Evolutionary conservation across 371 early-diverging fungal species (phyloP).

Genomic region (Rhizomucor pusillus): DNA sequence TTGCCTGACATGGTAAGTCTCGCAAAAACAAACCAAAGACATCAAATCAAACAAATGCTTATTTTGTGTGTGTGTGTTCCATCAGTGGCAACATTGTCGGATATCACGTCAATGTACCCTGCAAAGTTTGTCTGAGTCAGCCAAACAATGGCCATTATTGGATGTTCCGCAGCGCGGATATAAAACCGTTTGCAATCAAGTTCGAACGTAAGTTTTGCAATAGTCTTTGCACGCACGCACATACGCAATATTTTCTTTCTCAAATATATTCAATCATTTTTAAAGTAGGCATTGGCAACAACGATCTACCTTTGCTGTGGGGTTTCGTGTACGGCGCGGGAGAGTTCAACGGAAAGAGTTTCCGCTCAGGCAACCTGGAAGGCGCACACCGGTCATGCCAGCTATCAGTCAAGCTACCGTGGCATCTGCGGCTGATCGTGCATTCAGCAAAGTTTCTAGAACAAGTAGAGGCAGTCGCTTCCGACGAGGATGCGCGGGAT

Average conservation of each 20-base stretch:
- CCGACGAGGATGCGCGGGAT: constrained; percentile 9
- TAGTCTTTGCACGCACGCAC: constrained; percentile 1
- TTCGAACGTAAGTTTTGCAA: constrained; percentile 20
- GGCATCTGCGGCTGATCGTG: constrained; percentile 19
- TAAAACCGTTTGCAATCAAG: constrained; percentile 23
- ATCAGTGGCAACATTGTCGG: constrained; percentile 43
- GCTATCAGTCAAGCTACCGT: constrained; percentile 28
- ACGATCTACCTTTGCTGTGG: constrained; percentile 37
- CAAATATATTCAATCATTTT: too few species aligned
- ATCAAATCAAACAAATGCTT: background rate
- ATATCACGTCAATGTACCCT: constrained; percentile 44
- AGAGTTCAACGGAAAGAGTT: constrained; percentile 24
- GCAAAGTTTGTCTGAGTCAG: constrained; percentile 34
- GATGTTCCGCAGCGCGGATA: constrained; percentile 39
- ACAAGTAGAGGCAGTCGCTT: constrained; percentile 13
- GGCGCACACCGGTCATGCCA: constrained; percentile 35
- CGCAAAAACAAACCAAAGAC: background rate
- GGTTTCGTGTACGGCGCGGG: constrained; percentile 36
- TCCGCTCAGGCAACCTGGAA: constrained; percentile 17
- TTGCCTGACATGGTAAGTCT: constrained; percentile 27
- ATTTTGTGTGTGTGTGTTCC: background rate
- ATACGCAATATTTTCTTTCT: background rate
- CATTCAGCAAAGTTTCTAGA: constrained; percentile 12
- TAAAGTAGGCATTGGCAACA: constrained; percentile 15
- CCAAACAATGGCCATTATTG: constrained; percentile 42